phyloP scores from a whole-genome alignment of 768 basidiomycete genomes.

The Albatrellus ellisii region DNA sequence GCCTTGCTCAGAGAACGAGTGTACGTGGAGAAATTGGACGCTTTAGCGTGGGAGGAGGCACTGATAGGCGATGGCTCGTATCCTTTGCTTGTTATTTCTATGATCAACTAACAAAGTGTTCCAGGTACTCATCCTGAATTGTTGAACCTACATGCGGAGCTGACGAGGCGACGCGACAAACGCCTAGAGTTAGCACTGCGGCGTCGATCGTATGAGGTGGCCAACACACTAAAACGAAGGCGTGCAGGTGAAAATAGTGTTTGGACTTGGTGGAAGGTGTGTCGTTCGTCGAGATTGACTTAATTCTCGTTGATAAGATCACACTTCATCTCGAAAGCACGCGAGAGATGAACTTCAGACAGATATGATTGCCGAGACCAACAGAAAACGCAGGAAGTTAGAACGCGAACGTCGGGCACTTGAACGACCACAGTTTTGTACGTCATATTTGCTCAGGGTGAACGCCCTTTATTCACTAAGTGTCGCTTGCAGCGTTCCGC shows the following conservation, averaged over 20 bases:
- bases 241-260: constrained; percentile 61
- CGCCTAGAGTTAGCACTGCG: constrained; percentile 70
- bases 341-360: constrained; percentile 70
- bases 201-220: constrained; percentile 56
- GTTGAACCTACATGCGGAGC: constrained; percentile 64
- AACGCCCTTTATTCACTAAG: background rate
- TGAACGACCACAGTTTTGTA: constrained; percentile 68
- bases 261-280: constrained; percentile 75
- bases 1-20: constrained; percentile 75
- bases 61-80: constrained; percentile 63
- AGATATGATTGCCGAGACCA: constrained; percentile 83
- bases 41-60: constrained; percentile 76
- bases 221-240: constrained; percentile 45
- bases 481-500: constrained; percentile 36
- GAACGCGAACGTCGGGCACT: constrained; percentile 75
- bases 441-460: constrained; percentile 13
- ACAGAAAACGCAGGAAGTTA: constrained; percentile 69
- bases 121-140: constrained; percentile 81
- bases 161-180: constrained; percentile 67
- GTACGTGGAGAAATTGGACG: constrained; percentile 92
- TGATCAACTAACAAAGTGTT: background rate
- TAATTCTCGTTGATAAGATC: constrained; percentile 3
- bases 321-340: constrained; percentile 28
- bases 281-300: background rate
- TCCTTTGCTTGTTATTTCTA: constrained; percentile 1